Evolutionary conservation across 2,329 filamentous ascomycete species (phyloP), one percentile per base, ranked within the genome.

Genomic region (Cyanodermella asteris): DNA sequence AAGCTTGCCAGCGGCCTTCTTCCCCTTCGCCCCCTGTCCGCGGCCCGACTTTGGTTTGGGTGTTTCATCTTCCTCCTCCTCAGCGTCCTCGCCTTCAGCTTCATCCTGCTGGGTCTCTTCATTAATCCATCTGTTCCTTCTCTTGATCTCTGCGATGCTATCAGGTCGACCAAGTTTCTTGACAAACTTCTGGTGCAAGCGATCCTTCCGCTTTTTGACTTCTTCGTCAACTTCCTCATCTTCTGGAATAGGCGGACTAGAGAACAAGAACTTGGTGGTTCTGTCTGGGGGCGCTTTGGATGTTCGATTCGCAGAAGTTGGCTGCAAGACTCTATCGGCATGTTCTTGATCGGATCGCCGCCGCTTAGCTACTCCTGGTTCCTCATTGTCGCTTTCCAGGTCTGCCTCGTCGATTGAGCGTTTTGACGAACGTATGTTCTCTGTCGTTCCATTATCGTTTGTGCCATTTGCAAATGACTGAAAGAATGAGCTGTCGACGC

Each of bases 111-210:
- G 55, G 2, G 54, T 49, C 21, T 70, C 67, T 17, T 64, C 59
- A 7, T 55, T 53, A 13, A 56, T 51, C 23, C 57, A 45, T 33
- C 56, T 56, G 36, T 68, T 64, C 9, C 63, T 56, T 31, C 71
- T 57, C 39, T 66, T 67, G 26, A 74, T 62, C 32, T 68, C 61
- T 14, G 64, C 59, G 35, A 91, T 57, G 41, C 78, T 84, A 41
- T 91, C 81, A 1, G 81, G 72, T 21, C 75, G 68, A 1, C 84
- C 82, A 3, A 97, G 64, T 45, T 84, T 91, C 56, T 76, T 77
- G 16, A 94, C 73, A 40, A 94, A 97, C 38, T 70, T 74, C 32
- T 64, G 59, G 43, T 93, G 87, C 13, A 93, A 52, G 24, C 67
- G 68, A 30, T 74, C 65, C 40, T 73, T 81, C 30, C 58, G 56